These are phyloP conservation scores for Penicillium psychrosexuale DNA, from an alignment of 2,329 filamentous ascomycete species.

Conservation along the genomic window DNA sequence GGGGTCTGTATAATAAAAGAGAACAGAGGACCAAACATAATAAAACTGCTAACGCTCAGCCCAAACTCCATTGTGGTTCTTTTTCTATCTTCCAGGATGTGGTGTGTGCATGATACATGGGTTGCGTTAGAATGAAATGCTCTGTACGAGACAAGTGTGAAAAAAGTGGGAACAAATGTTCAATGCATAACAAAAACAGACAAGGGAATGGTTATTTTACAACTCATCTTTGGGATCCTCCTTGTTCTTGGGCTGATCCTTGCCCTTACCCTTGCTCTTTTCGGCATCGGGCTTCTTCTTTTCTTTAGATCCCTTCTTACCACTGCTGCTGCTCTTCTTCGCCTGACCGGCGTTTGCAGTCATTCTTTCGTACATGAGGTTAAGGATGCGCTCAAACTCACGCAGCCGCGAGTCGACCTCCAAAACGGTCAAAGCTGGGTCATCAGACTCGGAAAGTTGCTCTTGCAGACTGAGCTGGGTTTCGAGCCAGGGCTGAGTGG, in stretches of 20 bases:
- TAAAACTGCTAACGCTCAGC: constrained; percentile 4
- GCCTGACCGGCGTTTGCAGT: constrained; percentile 42
- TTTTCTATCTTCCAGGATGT: constrained; percentile 19
- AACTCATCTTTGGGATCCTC: constrained; percentile 35
- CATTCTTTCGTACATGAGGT: constrained; percentile 42
- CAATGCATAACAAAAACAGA: constrained; percentile 2
- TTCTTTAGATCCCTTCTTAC: constrained; percentile 26
- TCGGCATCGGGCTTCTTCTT: constrained; percentile 33
- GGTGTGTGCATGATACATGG: constrained; percentile 18
- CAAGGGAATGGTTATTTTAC: constrained; percentile 14
- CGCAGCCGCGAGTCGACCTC: constrained; percentile 68
- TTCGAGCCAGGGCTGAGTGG: constrained; percentile 69
- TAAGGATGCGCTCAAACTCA: constrained; percentile 59
- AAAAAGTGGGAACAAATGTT: constrained; percentile 12
- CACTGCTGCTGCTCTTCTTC: constrained; percentile 24
- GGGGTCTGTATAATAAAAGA: neutral
- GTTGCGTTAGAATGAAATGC: constrained; percentile 14
- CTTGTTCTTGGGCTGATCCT: constrained; percentile 22
- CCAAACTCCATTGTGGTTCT: constrained; percentile 20
- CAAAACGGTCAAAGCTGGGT: constrained; percentile 70
- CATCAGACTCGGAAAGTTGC: constrained; percentile 64
- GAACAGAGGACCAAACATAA: neutral
- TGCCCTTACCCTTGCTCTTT: constrained; percentile 21
- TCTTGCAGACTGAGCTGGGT: constrained; percentile 69
- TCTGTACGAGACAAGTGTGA: constrained; percentile 12